These are phyloP conservation scores for Malus asiatica DNA, from an alignment of 306 rosid species.

Conservation along the genomic window DNA sequence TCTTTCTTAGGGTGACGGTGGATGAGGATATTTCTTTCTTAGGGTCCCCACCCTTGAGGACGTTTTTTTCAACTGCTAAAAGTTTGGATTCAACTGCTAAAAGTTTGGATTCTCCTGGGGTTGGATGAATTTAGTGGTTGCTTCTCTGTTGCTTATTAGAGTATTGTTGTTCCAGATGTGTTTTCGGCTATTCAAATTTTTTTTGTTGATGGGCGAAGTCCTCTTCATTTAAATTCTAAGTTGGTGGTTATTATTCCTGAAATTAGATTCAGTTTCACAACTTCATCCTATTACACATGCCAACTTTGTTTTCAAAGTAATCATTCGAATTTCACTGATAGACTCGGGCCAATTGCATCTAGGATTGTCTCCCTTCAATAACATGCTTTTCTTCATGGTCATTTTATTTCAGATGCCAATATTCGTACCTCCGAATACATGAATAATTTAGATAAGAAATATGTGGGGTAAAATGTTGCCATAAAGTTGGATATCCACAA, in stretches of 20 bases:
- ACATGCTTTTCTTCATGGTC: no score
- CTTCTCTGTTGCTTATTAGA: background rate
- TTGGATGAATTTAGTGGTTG: background rate
- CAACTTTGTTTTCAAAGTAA: background rate
- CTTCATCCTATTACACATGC: background rate
- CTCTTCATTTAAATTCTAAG: background rate
- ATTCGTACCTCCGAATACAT: background rate
- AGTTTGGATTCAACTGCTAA: background rate
- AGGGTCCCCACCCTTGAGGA: no score
- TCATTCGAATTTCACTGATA: background rate
- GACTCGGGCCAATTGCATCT: background rate
- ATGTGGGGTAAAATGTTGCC: background rate
- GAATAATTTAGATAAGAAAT: background rate
- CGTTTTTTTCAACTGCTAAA: background rate
- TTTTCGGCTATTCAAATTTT: background rate
- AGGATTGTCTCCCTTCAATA: no score
- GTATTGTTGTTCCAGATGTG: background rate
- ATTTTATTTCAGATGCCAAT: no score
- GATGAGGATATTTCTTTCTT: no score
- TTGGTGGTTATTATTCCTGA: background rate
- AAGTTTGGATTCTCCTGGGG: background rate
- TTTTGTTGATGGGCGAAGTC: no score
- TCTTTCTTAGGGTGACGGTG: no score
- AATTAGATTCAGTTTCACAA: background rate
- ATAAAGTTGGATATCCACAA: background rate